Conservation (phyloP, 2,329 filamentous ascomycete species). For the Knoxdaviesia capensis region DNA sequence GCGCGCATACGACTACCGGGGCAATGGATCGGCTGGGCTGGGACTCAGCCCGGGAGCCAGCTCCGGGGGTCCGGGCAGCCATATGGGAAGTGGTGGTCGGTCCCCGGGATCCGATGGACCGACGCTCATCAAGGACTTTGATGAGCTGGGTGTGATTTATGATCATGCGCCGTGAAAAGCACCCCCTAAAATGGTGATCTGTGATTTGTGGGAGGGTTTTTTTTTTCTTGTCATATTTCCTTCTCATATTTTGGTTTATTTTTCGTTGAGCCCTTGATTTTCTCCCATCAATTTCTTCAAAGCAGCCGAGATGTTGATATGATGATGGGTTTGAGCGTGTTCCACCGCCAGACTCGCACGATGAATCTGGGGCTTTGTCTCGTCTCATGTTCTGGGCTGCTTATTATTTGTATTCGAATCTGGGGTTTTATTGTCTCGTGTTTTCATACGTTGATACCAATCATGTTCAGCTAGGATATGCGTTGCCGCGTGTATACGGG, state of each 20-base stretch:
- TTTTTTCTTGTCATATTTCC: slow-evolving; percentile 1
- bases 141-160: slow-evolving; percentile 14
- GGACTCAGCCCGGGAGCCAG: too few species aligned
- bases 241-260: neutral
- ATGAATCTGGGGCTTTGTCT: too few species aligned
- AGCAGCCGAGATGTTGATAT: too few species aligned
- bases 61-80: neutral
- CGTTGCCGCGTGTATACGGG: too few species aligned
- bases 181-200: neutral
- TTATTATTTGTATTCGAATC: too few species aligned
- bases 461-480: too few species aligned
- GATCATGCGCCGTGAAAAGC: slow-evolving; percentile 4
- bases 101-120: neutral
- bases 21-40: neutral
- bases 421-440: too few species aligned
- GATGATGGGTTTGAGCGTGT: too few species aligned
- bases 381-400: too few species aligned
- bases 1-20: slow-evolving; percentile 3
- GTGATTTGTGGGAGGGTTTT: slow-evolving; percentile 1
- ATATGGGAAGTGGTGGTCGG: neutral
- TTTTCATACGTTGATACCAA: too few species aligned
- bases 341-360: too few species aligned
- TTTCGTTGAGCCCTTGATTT: neutral
- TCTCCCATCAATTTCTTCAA: neutral
- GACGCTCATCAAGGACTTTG: slow-evolving; percentile 17